Conservation (phyloP, 495 filamentous ascomycete species). For the Trichoderma virens region DNA sequence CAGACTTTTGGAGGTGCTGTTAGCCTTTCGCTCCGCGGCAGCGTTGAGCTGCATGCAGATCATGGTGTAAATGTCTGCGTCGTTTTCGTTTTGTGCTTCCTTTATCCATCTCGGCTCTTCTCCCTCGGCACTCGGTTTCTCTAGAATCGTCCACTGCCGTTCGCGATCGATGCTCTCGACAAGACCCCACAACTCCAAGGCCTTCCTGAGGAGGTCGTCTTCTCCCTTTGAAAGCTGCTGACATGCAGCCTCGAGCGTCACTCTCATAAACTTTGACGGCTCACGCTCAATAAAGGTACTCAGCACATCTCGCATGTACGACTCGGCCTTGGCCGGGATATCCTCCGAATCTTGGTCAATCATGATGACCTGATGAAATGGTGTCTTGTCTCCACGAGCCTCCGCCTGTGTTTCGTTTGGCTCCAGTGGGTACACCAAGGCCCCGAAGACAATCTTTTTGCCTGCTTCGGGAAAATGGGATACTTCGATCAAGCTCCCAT, state of each 20-base stretch:
- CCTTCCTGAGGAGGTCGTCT: slow-evolving; percentile 56
- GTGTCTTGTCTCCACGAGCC: slow-evolving; percentile 22
- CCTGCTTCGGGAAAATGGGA: slow-evolving; percentile 57
- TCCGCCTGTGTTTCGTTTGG: slow-evolving; percentile 28
- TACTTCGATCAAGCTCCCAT: slow-evolving; percentile 56
- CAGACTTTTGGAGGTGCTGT: slow-evolving; percentile 54
- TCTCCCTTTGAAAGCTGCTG: slow-evolving; percentile 48
- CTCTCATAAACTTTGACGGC: slow-evolving; percentile 57
- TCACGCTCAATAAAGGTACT: slow-evolving; percentile 56
- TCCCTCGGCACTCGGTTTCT: slow-evolving; percentile 24
- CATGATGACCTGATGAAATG: slow-evolving; percentile 41
- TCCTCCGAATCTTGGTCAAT: slow-evolving; percentile 63
- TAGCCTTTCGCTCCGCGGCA: slow-evolving; percentile 65
- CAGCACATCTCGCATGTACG: slow-evolving; percentile 61
- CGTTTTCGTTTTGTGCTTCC: slow-evolving; percentile 33
- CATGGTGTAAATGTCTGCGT: slow-evolving; percentile 28
- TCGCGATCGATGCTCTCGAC: slow-evolving; percentile 68
- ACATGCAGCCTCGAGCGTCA: slow-evolving; percentile 54
- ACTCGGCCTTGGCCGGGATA: slow-evolving; percentile 55
- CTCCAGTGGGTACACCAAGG: slow-evolving; percentile 40
- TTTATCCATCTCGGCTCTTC: slow-evolving; percentile 27
- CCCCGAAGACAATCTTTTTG: slow-evolving; percentile 45
- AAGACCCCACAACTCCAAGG: slow-evolving; percentile 67
- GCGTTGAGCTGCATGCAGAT: slow-evolving; percentile 65
- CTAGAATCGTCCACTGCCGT: slow-evolving; percentile 54